These are phyloP conservation scores for Trichoderma sp. DNA, from an alignment of 2,329 filamentous ascomycete genomes.

Conservation along the genomic window DNA sequence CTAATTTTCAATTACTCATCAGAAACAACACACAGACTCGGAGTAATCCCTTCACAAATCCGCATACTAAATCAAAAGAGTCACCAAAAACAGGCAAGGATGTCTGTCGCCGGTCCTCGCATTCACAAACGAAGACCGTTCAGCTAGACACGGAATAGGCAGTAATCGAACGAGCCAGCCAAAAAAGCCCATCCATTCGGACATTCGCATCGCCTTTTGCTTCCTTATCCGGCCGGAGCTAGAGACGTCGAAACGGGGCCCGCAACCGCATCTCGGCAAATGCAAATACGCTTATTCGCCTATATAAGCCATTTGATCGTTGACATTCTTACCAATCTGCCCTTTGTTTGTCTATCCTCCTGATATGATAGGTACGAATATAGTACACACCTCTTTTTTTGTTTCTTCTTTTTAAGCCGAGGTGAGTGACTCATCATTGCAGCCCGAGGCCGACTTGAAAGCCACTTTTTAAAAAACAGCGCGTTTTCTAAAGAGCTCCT, in stretches of 20 bases:
- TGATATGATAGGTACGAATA: not conserved
- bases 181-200: not conserved
- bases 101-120: not conserved
- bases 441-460: not conserved
- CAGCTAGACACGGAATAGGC: not conserved
- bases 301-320: not conserved
- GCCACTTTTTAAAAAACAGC: not conserved
- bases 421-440: not conserved
- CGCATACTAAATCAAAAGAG: not conserved
- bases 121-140: not conserved
- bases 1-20: not conserved
- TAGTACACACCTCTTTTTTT: not conserved
- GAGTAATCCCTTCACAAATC: not conserved
- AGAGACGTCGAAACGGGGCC: not conserved
- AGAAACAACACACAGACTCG: not conserved
- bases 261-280: conserved; percentile 1
- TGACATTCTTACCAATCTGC: not conserved
- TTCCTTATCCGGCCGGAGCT: not conserved
- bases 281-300: not conserved
- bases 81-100: not conserved
- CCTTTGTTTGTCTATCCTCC: not conserved
- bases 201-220: conserved; percentile 10
- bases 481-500: not conserved
- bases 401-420: not conserved
- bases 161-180: not conserved